Evolutionary conservation across 371 early-diverging fungal genomes (phyloP), one percentile per base, ranked within the genome.

Genomic region (Smittium culicis): DNA sequence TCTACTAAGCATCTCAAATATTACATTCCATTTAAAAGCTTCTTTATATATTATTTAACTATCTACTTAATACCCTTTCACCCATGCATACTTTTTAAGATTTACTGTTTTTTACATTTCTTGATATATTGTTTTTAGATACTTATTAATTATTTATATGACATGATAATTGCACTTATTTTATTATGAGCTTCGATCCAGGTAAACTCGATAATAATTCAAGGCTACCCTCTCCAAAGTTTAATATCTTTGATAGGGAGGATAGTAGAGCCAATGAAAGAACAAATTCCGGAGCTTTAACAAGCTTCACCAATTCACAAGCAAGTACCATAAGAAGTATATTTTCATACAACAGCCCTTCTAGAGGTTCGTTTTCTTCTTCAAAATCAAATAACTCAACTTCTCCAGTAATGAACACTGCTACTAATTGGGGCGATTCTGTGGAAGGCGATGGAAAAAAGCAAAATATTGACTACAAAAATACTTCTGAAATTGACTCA

Each of bases 401-500:
- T 45, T 45, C 45, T 45, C 45, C 45, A 11, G 11, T 45, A 45
- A 45, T 45, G 20, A 45, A 5, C 5, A 45, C 11, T 20, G 20
- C 20, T 20, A 20, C 45, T 11, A 45, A 45, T 20, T 45, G 45
- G 45, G 45, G 45, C 20, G 45, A 45, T 11, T 45, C 45, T 45
- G 20, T 11, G 5, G 45, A 45, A 20, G 11, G 20, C 5, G 45
- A 45, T 5, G 45, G 45, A 45, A 45, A 20, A 20, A 45, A 45
- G 20, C 20, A 5, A 45, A 11, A 5, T 63, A 32, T 24, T 31
- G 61, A 66, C n/a, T 17, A 35, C 29, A 14, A 35, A 58, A 28
- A 27, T 3, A 78, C 69, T 35, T 73, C 73, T 34, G 77, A 77
- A 66, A 65, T 77, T 35, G 72, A 77, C 61, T 66, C 74, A 65